Evolutionary conservation across 768 basidiomycete species (phyloP).

Genomic region (Mycena haematopus): DNA sequence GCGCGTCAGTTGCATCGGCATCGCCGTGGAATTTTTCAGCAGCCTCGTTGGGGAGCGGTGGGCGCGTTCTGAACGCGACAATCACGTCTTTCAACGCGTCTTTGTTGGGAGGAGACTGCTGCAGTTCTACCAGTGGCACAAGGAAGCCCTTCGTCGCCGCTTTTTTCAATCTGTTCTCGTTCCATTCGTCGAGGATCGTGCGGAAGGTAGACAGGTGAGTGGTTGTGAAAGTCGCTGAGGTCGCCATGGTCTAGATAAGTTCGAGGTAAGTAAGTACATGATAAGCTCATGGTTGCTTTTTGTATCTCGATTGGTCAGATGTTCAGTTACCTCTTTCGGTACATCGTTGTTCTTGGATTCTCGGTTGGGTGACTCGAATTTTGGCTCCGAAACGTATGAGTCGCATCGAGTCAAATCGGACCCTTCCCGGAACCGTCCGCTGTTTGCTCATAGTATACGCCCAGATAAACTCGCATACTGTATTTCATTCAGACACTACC

Average conservation of each 20-base stretch:
- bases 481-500: no score
- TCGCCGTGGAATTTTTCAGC: constrained; percentile 35
- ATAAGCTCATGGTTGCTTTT: background rate
- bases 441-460: no score
- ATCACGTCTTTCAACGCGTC: constrained; percentile 38
- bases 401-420: no score
- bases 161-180: constrained; percentile 28
- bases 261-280: background rate
- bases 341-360: no score
- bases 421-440: no score
- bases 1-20: constrained; percentile 23
- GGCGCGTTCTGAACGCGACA: constrained; percentile 45
- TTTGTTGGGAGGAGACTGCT: constrained; percentile 18
- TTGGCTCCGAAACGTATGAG: background rate
- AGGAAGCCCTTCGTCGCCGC: constrained; percentile 29
- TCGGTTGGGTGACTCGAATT: background rate
- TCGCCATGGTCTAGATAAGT: constrained; percentile 33
- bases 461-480: no score
- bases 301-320: background rate
- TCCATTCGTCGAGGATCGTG: constrained; percentile 37
- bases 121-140: constrained; percentile 20
- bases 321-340: background rate
- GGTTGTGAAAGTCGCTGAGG: constrained; percentile 39
- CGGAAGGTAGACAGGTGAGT: constrained; percentile 38
- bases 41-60: constrained; percentile 38